These are phyloP conservation scores for Thelephora terrestris DNA, from an alignment of 1,284 basidiomycete genomes.

Conservation along the genomic window DNA sequence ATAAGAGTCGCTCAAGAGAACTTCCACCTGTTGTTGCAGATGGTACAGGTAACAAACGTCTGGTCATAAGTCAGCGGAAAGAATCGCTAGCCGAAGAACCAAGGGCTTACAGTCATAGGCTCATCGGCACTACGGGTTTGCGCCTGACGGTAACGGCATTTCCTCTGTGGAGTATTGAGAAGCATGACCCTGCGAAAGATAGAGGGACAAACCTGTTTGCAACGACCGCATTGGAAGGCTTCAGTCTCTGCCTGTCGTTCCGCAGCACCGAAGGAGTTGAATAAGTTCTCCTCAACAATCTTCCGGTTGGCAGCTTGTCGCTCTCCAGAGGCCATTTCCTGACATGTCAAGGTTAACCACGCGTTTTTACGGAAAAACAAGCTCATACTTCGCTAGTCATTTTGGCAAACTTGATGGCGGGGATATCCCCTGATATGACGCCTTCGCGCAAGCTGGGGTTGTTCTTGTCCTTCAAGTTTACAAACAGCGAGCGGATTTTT, in stretches of 20 bases:
- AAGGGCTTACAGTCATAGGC: conserved; percentile 79
- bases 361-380: neutral
- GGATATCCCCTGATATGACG: conserved; percentile 75
- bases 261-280: conserved; percentile 85
- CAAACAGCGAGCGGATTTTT: conserved; percentile 86
- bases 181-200: neutral
- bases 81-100: neutral
- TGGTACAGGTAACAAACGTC: conserved; percentile 37
- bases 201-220: conserved; percentile 57
- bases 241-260: conserved; percentile 93
- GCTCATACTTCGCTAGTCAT: conserved; percentile 71
- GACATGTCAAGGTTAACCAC: neutral
- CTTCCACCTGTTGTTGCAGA: conserved; percentile 47
- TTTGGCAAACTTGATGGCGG: conserved; percentile 58
- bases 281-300: conserved; percentile 82
- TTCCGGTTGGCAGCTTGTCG: conserved; percentile 75
- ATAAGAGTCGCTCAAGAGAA: neutral
- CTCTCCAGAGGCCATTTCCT: conserved; percentile 97
- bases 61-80: conserved; percentile 13
- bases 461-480: conserved; percentile 92
- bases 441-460: conserved; percentile 83
- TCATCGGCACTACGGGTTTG: conserved; percentile 94
- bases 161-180: conserved; percentile 41
- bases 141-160: conserved; percentile 89
- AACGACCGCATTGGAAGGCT: conserved; percentile 94